phyloP scores from a whole-genome alignment of 1,284 basidiomycete genomes.

The Sutorius eximius region DNA sequence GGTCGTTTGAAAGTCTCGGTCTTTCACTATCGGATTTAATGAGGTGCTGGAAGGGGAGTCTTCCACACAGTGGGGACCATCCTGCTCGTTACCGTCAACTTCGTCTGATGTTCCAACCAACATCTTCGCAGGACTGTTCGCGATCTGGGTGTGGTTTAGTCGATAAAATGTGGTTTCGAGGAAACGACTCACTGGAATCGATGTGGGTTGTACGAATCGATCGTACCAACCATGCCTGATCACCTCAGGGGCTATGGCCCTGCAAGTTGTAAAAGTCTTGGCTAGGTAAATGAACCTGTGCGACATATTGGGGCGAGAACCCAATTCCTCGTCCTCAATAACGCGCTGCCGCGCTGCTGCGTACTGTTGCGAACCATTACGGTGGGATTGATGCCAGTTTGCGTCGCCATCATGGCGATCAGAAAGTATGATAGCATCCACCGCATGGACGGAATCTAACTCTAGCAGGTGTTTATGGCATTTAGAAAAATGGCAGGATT shows the following conservation, averaged over 20 bases:
- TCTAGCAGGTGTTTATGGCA: constrained; percentile 55
- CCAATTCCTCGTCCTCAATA: constrained; percentile 37
- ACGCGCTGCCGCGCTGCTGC: constrained; percentile 18
- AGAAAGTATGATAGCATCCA: constrained; percentile 45
- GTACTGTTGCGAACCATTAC: constrained; percentile 30
- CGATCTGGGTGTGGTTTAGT: constrained; percentile 21
- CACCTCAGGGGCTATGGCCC: constrained; percentile 38
- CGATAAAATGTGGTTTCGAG: neutral
- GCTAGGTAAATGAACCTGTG: constrained; percentile 41
- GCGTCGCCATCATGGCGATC: constrained; percentile 30
- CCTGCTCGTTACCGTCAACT: constrained; percentile 2
- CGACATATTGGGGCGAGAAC: constrained; percentile 35
- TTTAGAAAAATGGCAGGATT: constrained; percentile 46
- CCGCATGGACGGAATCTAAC: constrained; percentile 47
- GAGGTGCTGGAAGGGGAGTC: neutral
- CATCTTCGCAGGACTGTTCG: constrained; percentile 13
- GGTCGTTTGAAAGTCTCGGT: neutral
- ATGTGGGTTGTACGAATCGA: constrained; percentile 20
- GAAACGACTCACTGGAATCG: constrained; percentile 27
- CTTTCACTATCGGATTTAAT: neutral
- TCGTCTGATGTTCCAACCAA: constrained; percentile 16
- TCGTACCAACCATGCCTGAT: constrained; percentile 56
- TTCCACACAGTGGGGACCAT: neutral
- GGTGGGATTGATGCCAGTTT: constrained; percentile 51
- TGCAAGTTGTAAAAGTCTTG: constrained; percentile 43